Base-by-base conservation (phyloP, 2,329 filamentous ascomycete species). In the Capronia epimyces region DNA sequence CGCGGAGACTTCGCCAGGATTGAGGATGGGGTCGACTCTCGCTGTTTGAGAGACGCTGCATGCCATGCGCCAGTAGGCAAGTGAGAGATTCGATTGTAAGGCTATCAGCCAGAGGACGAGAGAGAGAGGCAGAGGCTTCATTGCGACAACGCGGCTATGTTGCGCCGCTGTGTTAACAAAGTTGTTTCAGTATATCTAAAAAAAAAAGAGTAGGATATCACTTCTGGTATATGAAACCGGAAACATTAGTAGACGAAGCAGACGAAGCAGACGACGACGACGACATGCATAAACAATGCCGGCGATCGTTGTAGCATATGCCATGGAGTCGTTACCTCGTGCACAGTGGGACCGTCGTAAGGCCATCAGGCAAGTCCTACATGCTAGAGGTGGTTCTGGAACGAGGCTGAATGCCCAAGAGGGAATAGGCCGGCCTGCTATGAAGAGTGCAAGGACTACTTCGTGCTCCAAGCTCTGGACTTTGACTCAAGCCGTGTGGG, bases 51-150 rank as follows among this genome's bases (percentile, higher is more conserved):
- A 78, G 77, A 53, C 81, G 81, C 60, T 80, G 69, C 89, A 95
- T 62, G 87, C 85, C 79, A 95, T 86, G 65, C 89, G 87, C 88
- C 87, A 95, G 70, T 95, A 95, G 53, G 86, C 89, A 16, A 46
- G 21, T 15, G 55, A 48, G 18, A 52, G 27, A 15, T 32, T 25
- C 13, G 52, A 45, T 8, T 55, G 52, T 32, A 57, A 31, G 25
- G 43, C 43, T 29, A 55, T 34, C 2, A 53, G 43, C 49, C 51
- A 54, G 12, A 50, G 15, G 9, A 43, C 42, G 13, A 32, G 15
- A 18, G 29, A 36, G 2, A 50, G 25, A 34, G 36, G 18, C 40
- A 37, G 46, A 34, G 36, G 37, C 29, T 55, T 52, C 55, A 57
- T 57, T n/a, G 37, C 47, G 18, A 39, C 15, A 12, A 20, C 4